Percentiles rank a stretch among this genome's conserved stretches.
phyloP scores from a whole-genome alignment of 1,284 basidiomycete species.

The Grifola frondosa region DNA sequence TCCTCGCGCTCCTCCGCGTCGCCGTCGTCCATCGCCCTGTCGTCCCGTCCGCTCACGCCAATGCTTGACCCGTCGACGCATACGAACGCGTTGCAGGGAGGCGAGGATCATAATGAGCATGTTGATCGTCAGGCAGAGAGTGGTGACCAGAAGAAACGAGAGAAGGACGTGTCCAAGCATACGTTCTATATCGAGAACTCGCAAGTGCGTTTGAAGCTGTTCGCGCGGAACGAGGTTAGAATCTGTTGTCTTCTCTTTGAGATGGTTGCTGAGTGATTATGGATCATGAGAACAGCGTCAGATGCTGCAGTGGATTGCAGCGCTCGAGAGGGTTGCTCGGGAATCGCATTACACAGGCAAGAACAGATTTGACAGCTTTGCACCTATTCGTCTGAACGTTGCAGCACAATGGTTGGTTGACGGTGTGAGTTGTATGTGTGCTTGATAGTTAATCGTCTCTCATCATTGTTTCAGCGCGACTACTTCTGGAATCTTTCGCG shows the following conservation, averaged over 20 bases:
- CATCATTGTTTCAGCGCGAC: constrained; percentile 61
- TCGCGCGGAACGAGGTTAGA: constrained; percentile 82
- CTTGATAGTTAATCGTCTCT: constrained; percentile 4
- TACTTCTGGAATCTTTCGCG: constrained; percentile 98
- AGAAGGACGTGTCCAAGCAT: constrained; percentile 78
- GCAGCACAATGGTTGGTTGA: constrained; percentile 99
- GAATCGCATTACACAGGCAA: constrained; percentile 78
- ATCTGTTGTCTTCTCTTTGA: neutral
- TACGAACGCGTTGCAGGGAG: constrained; percentile 47
- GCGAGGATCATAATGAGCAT: constrained; percentile 29
- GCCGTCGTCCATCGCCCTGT: constrained; percentile 11
- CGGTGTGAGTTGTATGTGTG: constrained; percentile 57
- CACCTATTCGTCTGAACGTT: constrained; percentile 91
- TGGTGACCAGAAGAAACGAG: constrained; percentile 44
- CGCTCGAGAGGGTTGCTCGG: constrained; percentile 81
- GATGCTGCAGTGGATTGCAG: constrained; percentile 97
- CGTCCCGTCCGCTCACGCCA: constrained; percentile 43
- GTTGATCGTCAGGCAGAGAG: constrained; percentile 20
- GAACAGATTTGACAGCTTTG: constrained; percentile 93
- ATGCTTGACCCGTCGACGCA: constrained; percentile 79
- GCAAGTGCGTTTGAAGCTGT: constrained; percentile 86
- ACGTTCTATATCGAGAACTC: constrained; percentile 94
- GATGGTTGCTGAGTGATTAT: neutral
- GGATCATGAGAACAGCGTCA: constrained; percentile 58
- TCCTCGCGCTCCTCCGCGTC: constrained; percentile 35